Conservation (phyloP, 352 stramenopile species). For the Phytophthora brassicae region DNA sequence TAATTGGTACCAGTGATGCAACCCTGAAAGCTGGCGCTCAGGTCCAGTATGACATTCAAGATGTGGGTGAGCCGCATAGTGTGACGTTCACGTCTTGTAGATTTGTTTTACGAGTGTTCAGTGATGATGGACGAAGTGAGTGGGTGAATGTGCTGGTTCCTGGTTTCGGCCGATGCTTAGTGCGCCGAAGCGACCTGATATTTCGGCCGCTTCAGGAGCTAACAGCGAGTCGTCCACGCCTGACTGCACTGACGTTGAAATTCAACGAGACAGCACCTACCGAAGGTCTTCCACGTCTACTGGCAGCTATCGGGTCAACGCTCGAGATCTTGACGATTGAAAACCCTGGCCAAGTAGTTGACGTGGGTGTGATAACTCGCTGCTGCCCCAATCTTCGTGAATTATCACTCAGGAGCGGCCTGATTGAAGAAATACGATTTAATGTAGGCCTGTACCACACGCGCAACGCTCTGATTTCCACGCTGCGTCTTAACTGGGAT, state of each 20-base stretch:
- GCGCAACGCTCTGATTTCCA: slow-evolving; percentile 1
- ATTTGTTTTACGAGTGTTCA: slow-evolving; percentile 14
- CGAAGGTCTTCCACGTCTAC: slow-evolving; percentile 11
- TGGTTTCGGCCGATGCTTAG: slow-evolving; percentile 18
- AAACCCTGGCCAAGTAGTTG: slow-evolving; percentile 6
- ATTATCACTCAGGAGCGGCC: slow-evolving; percentile 8
- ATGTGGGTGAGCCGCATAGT: slow-evolving; percentile 5
- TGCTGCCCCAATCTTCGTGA: slow-evolving; percentile 21
- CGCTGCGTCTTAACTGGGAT: slow-evolving; percentile 8
- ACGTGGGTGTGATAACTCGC: slow-evolving; percentile 14
- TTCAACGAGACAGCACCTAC: not conserved
- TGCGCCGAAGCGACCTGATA: slow-evolving; percentile 12
- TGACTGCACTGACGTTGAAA: slow-evolving; percentile 6
- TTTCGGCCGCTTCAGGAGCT: not conserved
- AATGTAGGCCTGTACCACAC: not conserved
- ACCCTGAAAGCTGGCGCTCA: slow-evolving; percentile 17
- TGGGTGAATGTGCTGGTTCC: slow-evolving; percentile 18
- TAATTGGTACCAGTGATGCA: slow-evolving; percentile 6
- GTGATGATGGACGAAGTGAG: slow-evolving; percentile 15
- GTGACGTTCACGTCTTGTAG: slow-evolving; percentile 13
- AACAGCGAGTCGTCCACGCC: not conserved
- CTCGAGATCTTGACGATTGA: slow-evolving; percentile 16
- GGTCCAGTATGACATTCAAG: slow-evolving; percentile 15
- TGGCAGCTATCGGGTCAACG: slow-evolving; percentile 14
- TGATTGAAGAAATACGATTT: slow-evolving; percentile 10